Evolutionary conservation across 1,284 basidiomycete species (phyloP).

Genomic region (Cryptococcus hybrid): DNA sequence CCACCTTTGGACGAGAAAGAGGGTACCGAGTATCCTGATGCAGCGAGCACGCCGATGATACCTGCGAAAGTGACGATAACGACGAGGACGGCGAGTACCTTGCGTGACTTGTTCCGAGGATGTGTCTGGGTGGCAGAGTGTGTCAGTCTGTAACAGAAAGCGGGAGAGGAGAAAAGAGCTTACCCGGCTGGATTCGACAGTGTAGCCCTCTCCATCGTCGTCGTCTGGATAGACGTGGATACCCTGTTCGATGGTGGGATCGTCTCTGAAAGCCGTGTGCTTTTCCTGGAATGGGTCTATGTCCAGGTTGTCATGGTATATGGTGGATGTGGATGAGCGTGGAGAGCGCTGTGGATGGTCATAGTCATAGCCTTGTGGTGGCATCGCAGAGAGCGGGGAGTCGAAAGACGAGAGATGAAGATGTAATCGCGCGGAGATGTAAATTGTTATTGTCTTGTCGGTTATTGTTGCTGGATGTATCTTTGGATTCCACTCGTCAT

Average conservation of each 20-base stretch:
- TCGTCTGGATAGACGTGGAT: slow-evolving; percentile 6
- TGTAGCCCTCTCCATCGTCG: slow-evolving; percentile 29
- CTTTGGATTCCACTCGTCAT: too few relatives aligned
- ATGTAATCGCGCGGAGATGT: background rate
- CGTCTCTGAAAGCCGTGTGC: slow-evolving; percentile 34
- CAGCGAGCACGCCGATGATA: slow-evolving; percentile 42
- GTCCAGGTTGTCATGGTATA: slow-evolving; percentile 41
- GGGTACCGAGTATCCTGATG: slow-evolving; percentile 40
- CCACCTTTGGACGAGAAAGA: slow-evolving; percentile 53
- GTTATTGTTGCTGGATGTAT: too few relatives aligned
- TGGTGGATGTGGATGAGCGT: slow-evolving; percentile 17
- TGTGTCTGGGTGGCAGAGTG: slow-evolving; percentile 18
- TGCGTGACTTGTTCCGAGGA: slow-evolving; percentile 37
- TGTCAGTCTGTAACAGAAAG: background rate
- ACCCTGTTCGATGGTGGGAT: slow-evolving; percentile 34
- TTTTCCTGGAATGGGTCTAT: slow-evolving; percentile 45
- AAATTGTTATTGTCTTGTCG: too few relatives aligned
- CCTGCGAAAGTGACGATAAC: slow-evolving; percentile 37
- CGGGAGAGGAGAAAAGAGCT: slow-evolving; percentile 2
- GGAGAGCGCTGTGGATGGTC: background rate
- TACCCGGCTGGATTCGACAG: slow-evolving; percentile 30
- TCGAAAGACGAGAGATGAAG: background rate
- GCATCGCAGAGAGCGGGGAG: slow-evolving; percentile 6
- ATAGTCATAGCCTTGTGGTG: slow-evolving; percentile 12
- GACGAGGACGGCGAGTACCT: slow-evolving; percentile 41